These are phyloP conservation scores for Fusarium subtropicale DNA, from an alignment of 2,329 filamentous ascomycete genomes.

Conservation along the genomic window DNA sequence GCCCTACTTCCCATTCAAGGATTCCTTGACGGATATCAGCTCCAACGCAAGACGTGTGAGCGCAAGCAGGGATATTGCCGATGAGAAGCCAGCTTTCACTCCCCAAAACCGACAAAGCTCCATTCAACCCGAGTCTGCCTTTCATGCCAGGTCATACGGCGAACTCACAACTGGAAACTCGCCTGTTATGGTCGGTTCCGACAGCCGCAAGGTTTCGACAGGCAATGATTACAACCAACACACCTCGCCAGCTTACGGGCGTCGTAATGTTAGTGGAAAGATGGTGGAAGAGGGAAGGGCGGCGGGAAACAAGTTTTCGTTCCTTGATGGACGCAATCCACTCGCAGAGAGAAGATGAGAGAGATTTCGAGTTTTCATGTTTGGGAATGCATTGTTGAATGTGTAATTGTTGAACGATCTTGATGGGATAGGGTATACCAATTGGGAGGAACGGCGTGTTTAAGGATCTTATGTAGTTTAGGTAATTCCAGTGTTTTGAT, in stretches of 20 bases:
- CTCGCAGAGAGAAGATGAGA: slow-evolving; percentile 30
- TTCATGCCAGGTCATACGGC: slow-evolving; percentile 70
- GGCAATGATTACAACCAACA: slow-evolving; percentile 65
- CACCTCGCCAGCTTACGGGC: slow-evolving; percentile 52
- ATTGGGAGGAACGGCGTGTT: slow-evolving; percentile 25
- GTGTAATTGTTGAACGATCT: slow-evolving; percentile 17
- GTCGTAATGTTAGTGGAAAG: slow-evolving; percentile 78
- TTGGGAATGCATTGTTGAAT: slow-evolving; percentile 22
- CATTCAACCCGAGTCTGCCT: slow-evolving; percentile 62
- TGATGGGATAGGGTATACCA: slow-evolving; percentile 13
- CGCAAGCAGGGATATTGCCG: slow-evolving; percentile 60
- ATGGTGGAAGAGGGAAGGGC: slow-evolving; percentile 76
- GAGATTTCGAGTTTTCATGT: slow-evolving; percentile 13
- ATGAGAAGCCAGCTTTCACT: slow-evolving; percentile 48
- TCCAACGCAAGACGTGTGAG: slow-evolving; percentile 58
- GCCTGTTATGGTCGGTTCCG: slow-evolving; percentile 65
- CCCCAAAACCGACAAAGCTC: slow-evolving; percentile 54
- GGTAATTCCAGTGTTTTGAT: slow-evolving; percentile 36
- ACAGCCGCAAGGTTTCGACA: slow-evolving; percentile 66
- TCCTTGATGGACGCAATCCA: slow-evolving; percentile 38
- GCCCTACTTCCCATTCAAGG: slow-evolving; percentile 39
- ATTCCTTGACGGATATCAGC: slow-evolving; percentile 59
- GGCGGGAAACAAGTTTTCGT: slow-evolving; percentile 43
- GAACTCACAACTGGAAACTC: slow-evolving; percentile 65
- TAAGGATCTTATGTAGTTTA: slow-evolving; percentile 26